Evolutionary conservation across 2,329 filamentous ascomycete species (phyloP).

Genomic region (Tolypocladium amazonense): DNA sequence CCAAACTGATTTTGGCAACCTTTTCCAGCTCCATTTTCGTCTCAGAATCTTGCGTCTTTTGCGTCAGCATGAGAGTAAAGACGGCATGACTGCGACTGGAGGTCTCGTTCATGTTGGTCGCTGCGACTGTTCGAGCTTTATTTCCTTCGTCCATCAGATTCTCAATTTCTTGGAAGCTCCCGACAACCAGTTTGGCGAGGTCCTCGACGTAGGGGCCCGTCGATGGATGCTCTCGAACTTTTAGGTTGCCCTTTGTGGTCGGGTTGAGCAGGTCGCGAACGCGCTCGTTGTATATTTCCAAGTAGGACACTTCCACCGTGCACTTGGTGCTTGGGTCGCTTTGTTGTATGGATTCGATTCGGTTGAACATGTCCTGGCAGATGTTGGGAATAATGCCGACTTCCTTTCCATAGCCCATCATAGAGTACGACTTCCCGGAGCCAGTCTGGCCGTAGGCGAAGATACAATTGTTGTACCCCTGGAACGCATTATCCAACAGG

Average conservation of each 20-base stretch:
- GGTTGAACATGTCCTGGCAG: conserved; percentile 93
- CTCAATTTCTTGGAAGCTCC: conserved; percentile 91
- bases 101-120: conserved; percentile 99
- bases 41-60: conserved; percentile 82
- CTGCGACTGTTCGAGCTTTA: conserved; percentile 93
- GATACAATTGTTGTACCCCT: conserved; percentile 99
- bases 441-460: conserved; percentile 98
- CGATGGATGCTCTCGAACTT: conserved; percentile 94
- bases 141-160: conserved; percentile 99
- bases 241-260: conserved; percentile 88
- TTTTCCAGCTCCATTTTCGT: conserved; percentile 98
- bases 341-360: conserved; percentile 59
- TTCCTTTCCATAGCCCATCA: conserved; percentile 99
- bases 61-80: conserved; percentile 90
- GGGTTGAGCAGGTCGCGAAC: conserved; percentile 94
- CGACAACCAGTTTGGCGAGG: conserved; percentile 86
- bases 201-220: conserved; percentile 98
- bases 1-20: conserved; percentile 93
- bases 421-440: conserved; percentile 97
- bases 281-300: conserved; percentile 98
- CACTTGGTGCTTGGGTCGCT: conserved; percentile 73
- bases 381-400: conserved; percentile 93
- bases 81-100: conserved; percentile 97
- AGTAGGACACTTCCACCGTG: conserved; percentile 94
- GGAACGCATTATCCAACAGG: conserved; percentile 92